Base-by-base conservation (phyloP, 1,284 basidiomycete genomes). In the Anthracocystis panici-leucophaei region DNA sequence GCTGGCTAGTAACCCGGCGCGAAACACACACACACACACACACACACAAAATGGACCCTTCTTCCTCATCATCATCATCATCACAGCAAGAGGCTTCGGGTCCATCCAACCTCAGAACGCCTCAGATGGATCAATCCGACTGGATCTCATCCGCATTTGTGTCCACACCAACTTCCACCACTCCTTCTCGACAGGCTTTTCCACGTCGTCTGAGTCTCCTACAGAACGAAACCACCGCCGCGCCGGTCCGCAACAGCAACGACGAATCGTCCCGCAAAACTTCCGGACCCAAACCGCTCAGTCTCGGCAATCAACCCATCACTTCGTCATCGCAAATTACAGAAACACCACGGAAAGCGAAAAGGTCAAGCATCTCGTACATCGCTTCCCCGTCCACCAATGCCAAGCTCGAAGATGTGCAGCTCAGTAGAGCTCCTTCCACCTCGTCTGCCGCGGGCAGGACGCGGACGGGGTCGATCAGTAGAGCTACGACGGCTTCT, bases 321-420 rank as follows among this genome's bases (percentile, higher is more conserved):
- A 25, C 48, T 14, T 25, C 54, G 3, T 14, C 45, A 8, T 29
- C 52, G n/a, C 12, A 29, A 3, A 48, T 52, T 3, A 7, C 46
- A 2, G 66, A 65, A 9, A 76, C 74, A 1, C 74, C 74, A 3
- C 46, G 68, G 10, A 50, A 56, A 20, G 58, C 57, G 20, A 71
- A 76, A 20, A 50, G 68, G 8, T 68, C 69, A 9, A 76, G 74
- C 40, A 56, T 76, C 9, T 45, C 63, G 5, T 76, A 76, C 65
- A 72, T 76, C 45, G 6, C 74, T 16, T 76, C 74, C 12, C 74
- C 74, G 0, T 57, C 73, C 1, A 65, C 58, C 14, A 63, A 42
- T 50, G 23, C 48, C 29, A 65, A 54, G 35, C 12, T 40, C 27
- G 54, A 57, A 0, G 67, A 57, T 8, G 35, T 12, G 14, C 25